Evolutionary conservation across 495 filamentous ascomycete genomes (phyloP).

Genomic region (Trichoderma virens): DNA sequence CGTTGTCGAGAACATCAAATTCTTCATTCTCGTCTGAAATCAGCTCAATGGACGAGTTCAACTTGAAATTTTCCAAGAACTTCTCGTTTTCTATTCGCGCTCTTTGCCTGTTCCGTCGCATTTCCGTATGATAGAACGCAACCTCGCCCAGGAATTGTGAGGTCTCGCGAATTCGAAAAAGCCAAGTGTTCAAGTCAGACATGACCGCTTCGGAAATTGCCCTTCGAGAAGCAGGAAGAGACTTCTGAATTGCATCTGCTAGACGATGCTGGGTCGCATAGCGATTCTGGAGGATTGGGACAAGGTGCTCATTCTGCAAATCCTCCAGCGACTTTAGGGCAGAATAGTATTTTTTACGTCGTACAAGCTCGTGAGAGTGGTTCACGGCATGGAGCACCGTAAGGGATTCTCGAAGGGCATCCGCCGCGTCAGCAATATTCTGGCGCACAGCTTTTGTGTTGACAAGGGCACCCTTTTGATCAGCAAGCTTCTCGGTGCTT

Average conservation of each 20-base stretch:
- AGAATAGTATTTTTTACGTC: constrained; percentile 89
- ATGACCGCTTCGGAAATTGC: constrained; percentile 94
- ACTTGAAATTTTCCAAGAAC: constrained; percentile 70
- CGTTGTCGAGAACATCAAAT: constrained; percentile 89
- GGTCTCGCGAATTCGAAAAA: constrained; percentile 92
- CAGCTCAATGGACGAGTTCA: constrained; percentile 93
- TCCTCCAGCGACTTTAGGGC: constrained; percentile 92
- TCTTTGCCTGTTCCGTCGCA: constrained; percentile 77
- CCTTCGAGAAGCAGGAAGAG: constrained; percentile 84
- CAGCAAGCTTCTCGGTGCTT: constrained; percentile 90
- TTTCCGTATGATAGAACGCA: constrained; percentile 90
- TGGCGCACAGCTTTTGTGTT: constrained; percentile 87
- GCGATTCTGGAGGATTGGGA: constrained; percentile 53
- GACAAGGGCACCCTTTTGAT: constrained; percentile 88
- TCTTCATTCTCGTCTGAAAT: constrained; percentile 93
- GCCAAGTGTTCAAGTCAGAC: constrained; percentile 94
- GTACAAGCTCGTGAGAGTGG: constrained; percentile 83
- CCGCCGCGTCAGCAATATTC: constrained; percentile 89
- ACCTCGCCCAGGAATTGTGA: constrained; percentile 93
- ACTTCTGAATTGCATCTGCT: constrained; percentile 90
- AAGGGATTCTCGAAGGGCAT: constrained; percentile 81
- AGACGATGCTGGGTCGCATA: constrained; percentile 91
- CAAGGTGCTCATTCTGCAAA: constrained; percentile 86
- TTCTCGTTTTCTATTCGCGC: constrained; percentile 63
- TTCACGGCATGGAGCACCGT: constrained; percentile 91